These are phyloP conservation scores for Paraphaeosphaeria sporulosa DNA, from an alignment of 2,329 filamentous ascomycete species.

Conservation along the genomic window DNA sequence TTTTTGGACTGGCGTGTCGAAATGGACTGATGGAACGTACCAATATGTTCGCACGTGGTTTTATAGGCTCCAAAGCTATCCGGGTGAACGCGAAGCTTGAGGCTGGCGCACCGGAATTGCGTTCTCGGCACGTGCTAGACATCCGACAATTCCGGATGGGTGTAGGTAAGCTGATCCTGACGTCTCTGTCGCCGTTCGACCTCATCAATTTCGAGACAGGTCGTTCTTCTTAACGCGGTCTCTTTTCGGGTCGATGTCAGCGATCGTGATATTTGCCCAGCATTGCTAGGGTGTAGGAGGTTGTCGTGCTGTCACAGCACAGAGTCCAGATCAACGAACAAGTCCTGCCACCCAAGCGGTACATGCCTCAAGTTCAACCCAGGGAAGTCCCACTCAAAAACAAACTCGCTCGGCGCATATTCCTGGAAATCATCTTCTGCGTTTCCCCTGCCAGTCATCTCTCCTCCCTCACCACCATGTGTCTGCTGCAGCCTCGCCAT, in stretches of 20 bases:
- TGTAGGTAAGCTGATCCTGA: constrained; percentile 1
- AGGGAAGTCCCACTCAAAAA: constrained; percentile 67
- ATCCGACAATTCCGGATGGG: not conserved
- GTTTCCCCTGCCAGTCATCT: constrained; percentile 25
- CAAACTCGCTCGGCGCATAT: constrained; percentile 63
- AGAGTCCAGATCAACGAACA: constrained; percentile 56
- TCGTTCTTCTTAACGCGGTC: not conserved
- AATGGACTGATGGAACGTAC: not conserved
- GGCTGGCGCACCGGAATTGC: not conserved
- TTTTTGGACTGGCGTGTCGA: not conserved
- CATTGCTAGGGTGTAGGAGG: not conserved
- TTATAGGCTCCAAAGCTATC: not conserved
- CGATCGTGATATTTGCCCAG: not conserved
- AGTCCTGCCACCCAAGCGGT: constrained; percentile 56
- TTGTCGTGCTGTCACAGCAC: constrained; percentile 27
- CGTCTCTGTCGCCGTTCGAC: no score
- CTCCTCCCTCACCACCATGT: not conserved
- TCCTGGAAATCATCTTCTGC: constrained; percentile 59
- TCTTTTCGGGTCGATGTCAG: not conserved
- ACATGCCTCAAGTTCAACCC: constrained; percentile 61
- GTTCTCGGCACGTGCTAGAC: not conserved
- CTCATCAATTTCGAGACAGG: not conserved
- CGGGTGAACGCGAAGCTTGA: not conserved
- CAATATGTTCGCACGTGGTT: not conserved
- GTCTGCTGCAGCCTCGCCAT: constrained; percentile 25